phyloP scores from a whole-genome alignment of 768 basidiomycete genomes.

The Scleroderma citrinum region DNA sequence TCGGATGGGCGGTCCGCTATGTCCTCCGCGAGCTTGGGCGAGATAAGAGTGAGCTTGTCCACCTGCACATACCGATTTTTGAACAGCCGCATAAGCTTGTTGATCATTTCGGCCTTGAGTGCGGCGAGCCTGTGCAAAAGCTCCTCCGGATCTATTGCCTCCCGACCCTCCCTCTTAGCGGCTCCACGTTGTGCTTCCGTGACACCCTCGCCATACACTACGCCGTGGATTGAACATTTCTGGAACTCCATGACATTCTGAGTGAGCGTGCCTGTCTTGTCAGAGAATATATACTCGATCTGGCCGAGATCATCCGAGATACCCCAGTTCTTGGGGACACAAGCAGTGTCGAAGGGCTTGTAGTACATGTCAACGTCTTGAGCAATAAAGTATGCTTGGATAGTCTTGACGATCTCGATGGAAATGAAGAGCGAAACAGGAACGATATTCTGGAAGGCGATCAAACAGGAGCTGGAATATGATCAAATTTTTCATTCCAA shows the following conservation, averaged over 20 bases:
- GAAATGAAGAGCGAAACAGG: slow-evolving; percentile 96
- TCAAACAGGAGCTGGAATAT: slow-evolving; percentile 70
- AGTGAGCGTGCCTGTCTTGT: slow-evolving; percentile 96
- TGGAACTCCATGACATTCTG: slow-evolving; percentile 99
- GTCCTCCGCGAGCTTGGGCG: slow-evolving; percentile 78
- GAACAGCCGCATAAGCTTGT: slow-evolving; percentile 68
- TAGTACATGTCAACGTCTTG: slow-evolving; percentile 98
- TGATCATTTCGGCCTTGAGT: slow-evolving; percentile 74
- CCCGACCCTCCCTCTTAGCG: slow-evolving; percentile 74
- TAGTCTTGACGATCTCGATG: slow-evolving; percentile 96
- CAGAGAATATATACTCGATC: slow-evolving; percentile 92
- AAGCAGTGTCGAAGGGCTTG: slow-evolving; percentile 75
- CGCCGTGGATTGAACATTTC: slow-evolving; percentile 82
- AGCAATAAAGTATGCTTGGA: slow-evolving; percentile 94
- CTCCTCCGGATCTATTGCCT: slow-evolving; percentile 63
- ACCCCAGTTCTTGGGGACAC: slow-evolving; percentile 97
- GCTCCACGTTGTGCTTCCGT: slow-evolving; percentile 95
- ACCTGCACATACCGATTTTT: slow-evolving; percentile 82
- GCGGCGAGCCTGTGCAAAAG: slow-evolving; percentile 56
- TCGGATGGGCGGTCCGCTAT: slow-evolving; percentile 53
- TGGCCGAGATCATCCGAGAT: slow-evolving; percentile 98
- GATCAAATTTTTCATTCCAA: slow-evolving; percentile 2
- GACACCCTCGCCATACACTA: slow-evolving; percentile 87
- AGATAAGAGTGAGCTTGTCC: slow-evolving; percentile 81
- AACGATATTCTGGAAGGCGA: slow-evolving; percentile 97